Evolutionary conservation across 169 alveolate genomes (phyloP).

Genomic region (Fabrea salina): DNA sequence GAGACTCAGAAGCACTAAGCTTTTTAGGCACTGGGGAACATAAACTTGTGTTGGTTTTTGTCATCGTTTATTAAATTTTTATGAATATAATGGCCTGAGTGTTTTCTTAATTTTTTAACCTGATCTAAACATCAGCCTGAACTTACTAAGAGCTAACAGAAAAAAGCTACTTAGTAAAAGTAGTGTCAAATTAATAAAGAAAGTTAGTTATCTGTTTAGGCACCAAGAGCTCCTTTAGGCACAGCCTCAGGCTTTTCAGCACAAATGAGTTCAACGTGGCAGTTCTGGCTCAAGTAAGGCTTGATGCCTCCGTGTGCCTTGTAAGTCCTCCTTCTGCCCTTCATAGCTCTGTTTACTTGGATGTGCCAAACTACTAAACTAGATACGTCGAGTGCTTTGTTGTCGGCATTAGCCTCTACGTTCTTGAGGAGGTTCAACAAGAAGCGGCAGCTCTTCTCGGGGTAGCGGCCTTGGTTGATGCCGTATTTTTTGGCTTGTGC

Average conservation of each 20-base stretch:
- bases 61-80: too few species aligned
- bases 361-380: conserved; percentile 89
- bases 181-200: too few species aligned
- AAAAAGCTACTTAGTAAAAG: too few species aligned
- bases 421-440: conserved; percentile 90
- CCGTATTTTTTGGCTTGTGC: conserved; percentile 95
- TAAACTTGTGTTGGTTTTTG: too few species aligned
- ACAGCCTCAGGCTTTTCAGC: conserved; percentile 59
- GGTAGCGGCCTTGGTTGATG: conserved; percentile 97
- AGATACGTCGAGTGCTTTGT: conserved; percentile 91
- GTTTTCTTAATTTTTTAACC: too few species aligned
- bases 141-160: too few species aligned
- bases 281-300: conserved; percentile 67
- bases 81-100: too few species aligned
- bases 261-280: conserved; percentile 70
- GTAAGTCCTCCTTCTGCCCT: conserved; percentile 97
- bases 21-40: too few species aligned
- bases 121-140: too few species aligned
- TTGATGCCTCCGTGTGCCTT: conserved; percentile 99
- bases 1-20: too few species aligned
- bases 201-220: not conserved
- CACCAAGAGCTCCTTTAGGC: conserved; percentile 26
- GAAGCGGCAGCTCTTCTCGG: conserved; percentile 94
- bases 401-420: conserved; percentile 95
- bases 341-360: conserved; percentile 93